Conservation (phyloP, 2,329 filamentous ascomycete genomes). For the Epichloe aotearoae region DNA sequence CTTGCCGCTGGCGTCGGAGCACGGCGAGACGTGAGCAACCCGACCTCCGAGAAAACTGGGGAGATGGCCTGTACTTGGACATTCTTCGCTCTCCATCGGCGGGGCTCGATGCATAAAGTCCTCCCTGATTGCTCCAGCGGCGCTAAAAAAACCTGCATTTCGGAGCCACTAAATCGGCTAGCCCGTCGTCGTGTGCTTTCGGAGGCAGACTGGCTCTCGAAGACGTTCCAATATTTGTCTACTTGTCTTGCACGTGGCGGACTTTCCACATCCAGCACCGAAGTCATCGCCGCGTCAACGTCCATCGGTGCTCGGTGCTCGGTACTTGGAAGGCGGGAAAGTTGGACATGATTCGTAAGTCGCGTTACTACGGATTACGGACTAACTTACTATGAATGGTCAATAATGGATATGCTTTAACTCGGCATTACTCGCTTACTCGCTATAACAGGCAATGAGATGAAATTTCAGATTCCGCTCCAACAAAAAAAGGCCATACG, state of each 20-base stretch:
- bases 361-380: background rate
- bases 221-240: no score
- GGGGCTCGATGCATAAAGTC: background rate
- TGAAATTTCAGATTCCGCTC: no score
- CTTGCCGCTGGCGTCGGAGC: background rate
- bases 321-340: background rate
- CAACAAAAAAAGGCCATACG: background rate
- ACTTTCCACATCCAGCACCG: background rate
- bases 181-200: background rate
- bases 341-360: background rate
- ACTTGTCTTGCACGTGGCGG: no score
- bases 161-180: background rate
- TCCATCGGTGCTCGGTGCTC: conserved; percentile 1
- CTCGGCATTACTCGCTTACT: no score
- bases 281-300: background rate
- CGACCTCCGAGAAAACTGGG: no score
- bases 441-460: no score
- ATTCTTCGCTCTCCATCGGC: background rate
- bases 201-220: no score
- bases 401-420: no score
- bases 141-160: background rate
- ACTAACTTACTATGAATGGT: no score
- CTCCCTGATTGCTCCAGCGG: no score
- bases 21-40: background rate
- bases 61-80: background rate